Evolutionary conservation across 164 flowering plant species (phyloP), one percentile per base, ranked within the genome.

Genomic region (Platanus orientalis): DNA sequence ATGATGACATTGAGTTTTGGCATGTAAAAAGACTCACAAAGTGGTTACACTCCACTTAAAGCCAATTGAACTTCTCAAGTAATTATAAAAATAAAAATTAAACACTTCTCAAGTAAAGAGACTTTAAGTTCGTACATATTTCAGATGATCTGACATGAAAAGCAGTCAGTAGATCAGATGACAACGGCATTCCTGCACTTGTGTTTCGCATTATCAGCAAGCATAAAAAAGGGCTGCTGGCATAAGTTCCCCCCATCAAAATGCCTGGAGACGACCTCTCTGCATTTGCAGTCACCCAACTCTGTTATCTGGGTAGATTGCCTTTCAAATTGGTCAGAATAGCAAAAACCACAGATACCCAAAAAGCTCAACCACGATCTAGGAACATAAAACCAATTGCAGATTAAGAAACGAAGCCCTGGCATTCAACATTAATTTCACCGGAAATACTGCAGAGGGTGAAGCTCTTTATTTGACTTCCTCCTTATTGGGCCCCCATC

Each of bases 401-500:
- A 56, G 19, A 49, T 58, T 21, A 54, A 70, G n/a, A n/a, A n/a
- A n/a, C n/a, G 17, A 4, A 49, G 10, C 42, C 9, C 42, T 36
- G 42, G 42, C 13, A 36, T 36, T 36, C 13, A 14, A 3, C 1
- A 36, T 0, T 4, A 36, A 36, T 36, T 36, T 7, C 42, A 36
- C 1, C 9, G 10, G 42, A 36, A 36, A 36, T 36, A 7, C 42
- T 7, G 9, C 42, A 36, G 12, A 3, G 1, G 19, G n/a, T 19
- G 32, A 29, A 27, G 64, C 27, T 1, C 53, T 36, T 11, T 12
- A 36, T 53, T 54, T 19, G 40, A 20, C 48, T 53, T 45, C n/a
- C 59, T 34, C 27, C 57, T 39, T 58, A 76, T 45, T 70, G 21
- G 12, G 70, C 80, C 12, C 81, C 83, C 86, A 81, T 79, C 59